Base-by-base conservation (phyloP, 371 early-diverging fungal species). In the Actinomortierella ambigua region DNA sequence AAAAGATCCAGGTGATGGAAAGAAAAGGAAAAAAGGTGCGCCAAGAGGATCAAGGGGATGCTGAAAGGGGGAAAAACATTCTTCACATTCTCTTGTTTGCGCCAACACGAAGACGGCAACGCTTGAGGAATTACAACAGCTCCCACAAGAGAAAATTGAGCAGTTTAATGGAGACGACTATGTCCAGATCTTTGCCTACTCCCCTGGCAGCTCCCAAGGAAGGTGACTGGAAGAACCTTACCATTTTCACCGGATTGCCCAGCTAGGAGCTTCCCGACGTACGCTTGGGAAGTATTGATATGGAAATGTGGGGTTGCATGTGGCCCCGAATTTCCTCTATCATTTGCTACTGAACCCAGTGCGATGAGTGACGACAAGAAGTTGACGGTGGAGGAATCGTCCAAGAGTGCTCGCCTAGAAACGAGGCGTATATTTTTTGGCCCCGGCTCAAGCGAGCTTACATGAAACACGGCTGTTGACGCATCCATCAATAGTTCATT, bases 241-340 rank as follows among this genome's bases (percentile, higher is more conserved):
- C 44, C 52, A 52, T 59, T 42, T n/a, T 50, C 59, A 11, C 13
- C 52, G 59, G 59, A 51, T 27, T 51, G 51, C 18, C 59, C 59
- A 24, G 44, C 59, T 43, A 59, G 44, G 52, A 59, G 28, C 28
- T 59, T 59, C 43, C 52, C 59, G 44, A 18, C 41, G 42, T 59
- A 59, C 28, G 52, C 52, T 9, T 59, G 59, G 59, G 52, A 43
- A 5, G 59, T 43, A 9, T 26, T 44, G 3, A 6, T n/a, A 20
- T 3, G 5, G 18, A 50, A 51, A 39, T 59, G 52, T 18, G 59
- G 44, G 22, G n/a, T 59, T 5, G 27, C 52, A 42, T n/a, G n/a
- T n/a, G 51, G 22, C 1, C 18, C 42, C 20, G 50, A 34, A 26
- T 20, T 58, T 2, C 6, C 50, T 17, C 50, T 52, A 52, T 3